Percentiles rank a stretch among this genome's conserved stretches.
phyloP scores from a whole-genome alignment of 176 grass and related monocot genomes.

The Sorghum bicolor region DNA sequence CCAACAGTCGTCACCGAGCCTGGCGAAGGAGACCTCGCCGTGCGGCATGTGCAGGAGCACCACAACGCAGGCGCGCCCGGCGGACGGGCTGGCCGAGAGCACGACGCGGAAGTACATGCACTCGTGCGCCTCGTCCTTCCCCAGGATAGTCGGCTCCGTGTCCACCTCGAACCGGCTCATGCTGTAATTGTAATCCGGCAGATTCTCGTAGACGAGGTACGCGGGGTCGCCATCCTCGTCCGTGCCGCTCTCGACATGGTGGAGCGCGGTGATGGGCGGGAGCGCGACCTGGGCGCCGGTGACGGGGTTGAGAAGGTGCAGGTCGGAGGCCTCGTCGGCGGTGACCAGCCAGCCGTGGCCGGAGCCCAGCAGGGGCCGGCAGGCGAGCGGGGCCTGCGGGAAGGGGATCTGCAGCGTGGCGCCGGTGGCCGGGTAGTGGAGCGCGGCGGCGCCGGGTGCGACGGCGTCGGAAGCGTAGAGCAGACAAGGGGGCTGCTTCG shows the following conservation, averaged over 20 bases:
- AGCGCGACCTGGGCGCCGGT: not conserved
- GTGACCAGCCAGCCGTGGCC: constrained; percentile 28
- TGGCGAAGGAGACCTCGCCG: not conserved
- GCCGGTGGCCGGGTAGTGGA: constrained; percentile 5
- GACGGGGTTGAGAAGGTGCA: constrained; percentile 31
- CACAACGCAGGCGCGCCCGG: not conserved
- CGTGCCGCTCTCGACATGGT: not conserved
- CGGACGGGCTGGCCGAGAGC: too few species aligned
- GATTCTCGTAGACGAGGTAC: not conserved
- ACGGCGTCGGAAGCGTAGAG: not conserved
- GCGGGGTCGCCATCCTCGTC: not conserved
- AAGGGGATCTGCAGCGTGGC: not conserved
- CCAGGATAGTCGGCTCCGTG: not conserved
- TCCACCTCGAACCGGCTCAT: not conserved
- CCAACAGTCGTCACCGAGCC: constrained; percentile 19
- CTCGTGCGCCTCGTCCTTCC: not conserved
- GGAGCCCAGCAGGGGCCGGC: not conserved
- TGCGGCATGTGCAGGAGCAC: not conserved
- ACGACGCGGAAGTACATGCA: not conserved
- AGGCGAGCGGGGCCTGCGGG: not conserved
- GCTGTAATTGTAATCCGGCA: not conserved
- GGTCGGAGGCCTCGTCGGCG: not conserved
- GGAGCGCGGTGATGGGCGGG: not conserved
- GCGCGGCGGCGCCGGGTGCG: not conserved
- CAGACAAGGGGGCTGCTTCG: not conserved